A percentile compares a stretch with the other conserved stretches of the same genome.
Evolutionary conservation across 2,329 filamentous ascomycete genomes (phyloP).

Genomic region (Neurospora crassa): DNA sequence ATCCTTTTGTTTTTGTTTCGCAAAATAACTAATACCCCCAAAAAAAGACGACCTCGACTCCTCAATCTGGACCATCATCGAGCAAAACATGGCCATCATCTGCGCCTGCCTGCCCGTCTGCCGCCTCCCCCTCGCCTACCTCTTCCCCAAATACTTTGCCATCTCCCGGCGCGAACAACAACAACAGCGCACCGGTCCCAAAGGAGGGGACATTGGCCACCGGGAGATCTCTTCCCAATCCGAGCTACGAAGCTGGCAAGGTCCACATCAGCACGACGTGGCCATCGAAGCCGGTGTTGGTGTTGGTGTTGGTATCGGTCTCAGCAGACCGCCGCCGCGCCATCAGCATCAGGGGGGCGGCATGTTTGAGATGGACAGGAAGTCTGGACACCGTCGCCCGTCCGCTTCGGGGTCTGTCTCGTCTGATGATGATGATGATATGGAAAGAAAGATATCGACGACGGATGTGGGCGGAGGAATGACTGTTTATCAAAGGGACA

Average conservation of each 20-base stretch:
- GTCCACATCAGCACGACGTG: neutral
- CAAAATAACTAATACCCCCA: too few relatives aligned
- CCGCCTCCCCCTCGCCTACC: slow-evolving; percentile 26
- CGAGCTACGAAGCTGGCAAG: neutral
- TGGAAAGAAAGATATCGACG: neutral
- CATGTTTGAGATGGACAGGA: neutral
- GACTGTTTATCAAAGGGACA: neutral
- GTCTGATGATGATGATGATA: neutral
- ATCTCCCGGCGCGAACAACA: slow-evolving; percentile 24
- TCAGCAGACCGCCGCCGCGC: too few relatives aligned
- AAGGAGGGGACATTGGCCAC: neutral
- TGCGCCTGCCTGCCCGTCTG: slow-evolving; percentile 16
- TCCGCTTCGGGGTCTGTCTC: neutral
- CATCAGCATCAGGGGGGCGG: too few relatives aligned
- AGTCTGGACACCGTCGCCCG: too few relatives aligned
- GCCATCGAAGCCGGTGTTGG: neutral
- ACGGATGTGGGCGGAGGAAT: neutral
- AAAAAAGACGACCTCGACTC: slow-evolving; percentile 7
- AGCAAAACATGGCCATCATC: slow-evolving; percentile 15
- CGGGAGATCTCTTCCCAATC: neutral
- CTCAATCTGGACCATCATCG: slow-evolving; percentile 13
- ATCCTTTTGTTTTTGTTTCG: too few relatives aligned
- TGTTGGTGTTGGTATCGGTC: too few relatives aligned
- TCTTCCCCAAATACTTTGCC: slow-evolving; percentile 14
- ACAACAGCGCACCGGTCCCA: neutral